Base-by-base conservation (phyloP, 1,139 yeast genomes). In the Scheffersomyces lignicola region DNA sequence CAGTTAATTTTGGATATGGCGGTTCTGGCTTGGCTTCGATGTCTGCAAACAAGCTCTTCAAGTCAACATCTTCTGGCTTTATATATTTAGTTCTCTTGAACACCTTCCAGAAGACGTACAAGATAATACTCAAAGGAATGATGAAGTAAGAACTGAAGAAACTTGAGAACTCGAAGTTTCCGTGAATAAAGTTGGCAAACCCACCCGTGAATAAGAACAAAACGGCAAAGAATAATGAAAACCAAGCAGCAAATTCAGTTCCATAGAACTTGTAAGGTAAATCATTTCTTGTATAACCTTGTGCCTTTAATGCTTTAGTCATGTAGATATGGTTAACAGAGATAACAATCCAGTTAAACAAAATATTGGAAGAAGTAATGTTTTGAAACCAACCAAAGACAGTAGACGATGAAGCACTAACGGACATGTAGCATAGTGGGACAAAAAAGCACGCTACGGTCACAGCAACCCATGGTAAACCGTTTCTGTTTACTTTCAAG, bases 131-230 rank as follows among this genome's bases (percentile, higher is more conserved):
- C 31, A 67, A 51, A 18, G 73, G 71, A 30, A 69, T 56, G 28
- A 59, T 51, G 38, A 67, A 62, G 49, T 69, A 65, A 10, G 64
- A 39, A 17, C 65, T 58, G 45, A 69, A 60, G 42, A 69, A 66
- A 0, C 56, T 38, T 14, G 67, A 54, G 24, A 61, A 51, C 3
- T 41, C 48, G 43, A 62, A 69, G 9, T 63, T 39, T 5, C 69
- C 70, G 6, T 60, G 41, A 15, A 69, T 52, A 37, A 69, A 69
- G 35, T 56, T 60, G 4, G 56, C 38, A 44, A 63, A 70, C 0
- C 76, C 76, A 22, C 68, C 68, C 7, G 73, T 66, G 13, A 69
- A 42, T 23, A 69, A 47, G 35, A 69, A 49, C 3, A 69, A 14
- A 1, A 48, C 29, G 2, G 68, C 59, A 20, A 57, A 50, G 40